Percentiles rank a stretch among this genome's conserved stretches.
Conservation (phyloP, 495 filamentous ascomycete species). For the Cercophora sp. region DNA sequence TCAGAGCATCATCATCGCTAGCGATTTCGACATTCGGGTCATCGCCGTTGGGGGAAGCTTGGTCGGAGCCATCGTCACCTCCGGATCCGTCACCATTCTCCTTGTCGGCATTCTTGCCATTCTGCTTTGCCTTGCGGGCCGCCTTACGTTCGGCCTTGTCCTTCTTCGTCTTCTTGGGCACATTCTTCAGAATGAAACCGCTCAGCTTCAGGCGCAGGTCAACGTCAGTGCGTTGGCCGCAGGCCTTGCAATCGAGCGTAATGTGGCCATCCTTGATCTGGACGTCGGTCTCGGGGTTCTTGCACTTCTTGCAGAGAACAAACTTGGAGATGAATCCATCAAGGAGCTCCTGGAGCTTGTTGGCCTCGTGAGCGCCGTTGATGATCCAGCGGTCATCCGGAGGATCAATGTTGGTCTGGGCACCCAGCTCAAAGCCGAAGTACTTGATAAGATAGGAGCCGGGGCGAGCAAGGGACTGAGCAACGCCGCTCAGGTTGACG, state of each 20-base stretch:
- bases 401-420: slow-evolving; percentile 96
- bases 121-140: slow-evolving; percentile 76
- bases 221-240: slow-evolving; percentile 85
- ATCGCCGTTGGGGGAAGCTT: slow-evolving; percentile 64
- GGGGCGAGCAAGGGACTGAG: slow-evolving; percentile 85
- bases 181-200: slow-evolving; percentile 93
- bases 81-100: slow-evolving; percentile 58
- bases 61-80: slow-evolving; percentile 66
- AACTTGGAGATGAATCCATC: slow-evolving; percentile 98
- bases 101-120: slow-evolving; percentile 62
- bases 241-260: slow-evolving; percentile 95
- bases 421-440: slow-evolving; percentile 97
- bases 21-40: slow-evolving; percentile 65
- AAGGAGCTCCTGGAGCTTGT: slow-evolving; percentile 96
- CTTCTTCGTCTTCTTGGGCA: slow-evolving; percentile 85
- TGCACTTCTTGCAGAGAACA: slow-evolving; percentile 98
- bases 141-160: slow-evolving; percentile 92
- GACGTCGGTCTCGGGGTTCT: slow-evolving; percentile 97
- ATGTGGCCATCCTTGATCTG: slow-evolving; percentile 89
- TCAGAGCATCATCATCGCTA: slow-evolving; percentile 88
- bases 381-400: slow-evolving; percentile 99
- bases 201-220: slow-evolving; percentile 93
- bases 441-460: slow-evolving; percentile 98
- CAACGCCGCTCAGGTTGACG: slow-evolving; percentile 94
- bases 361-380: slow-evolving; percentile 93